These are phyloP conservation scores for Astragalus membranaceus DNA, from an alignment of 306 rosid species.

Conservation along the genomic window DNA sequence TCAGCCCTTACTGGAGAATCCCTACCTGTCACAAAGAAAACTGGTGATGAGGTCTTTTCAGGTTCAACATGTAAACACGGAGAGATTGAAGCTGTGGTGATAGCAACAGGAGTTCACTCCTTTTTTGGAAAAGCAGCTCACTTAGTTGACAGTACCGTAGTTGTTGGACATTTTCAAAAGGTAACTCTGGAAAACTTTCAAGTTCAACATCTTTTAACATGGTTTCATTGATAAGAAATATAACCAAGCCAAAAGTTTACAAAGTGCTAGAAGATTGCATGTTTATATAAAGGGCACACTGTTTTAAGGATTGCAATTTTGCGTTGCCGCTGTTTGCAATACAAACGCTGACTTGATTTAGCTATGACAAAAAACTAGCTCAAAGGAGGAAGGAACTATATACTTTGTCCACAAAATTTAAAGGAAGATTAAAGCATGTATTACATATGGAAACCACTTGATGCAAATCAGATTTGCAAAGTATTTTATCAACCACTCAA, in stretches of 20 bases:
- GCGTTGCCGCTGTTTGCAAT: background rate
- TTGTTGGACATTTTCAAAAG: constrained; percentile 79
- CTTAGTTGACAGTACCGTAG: constrained; percentile 67
- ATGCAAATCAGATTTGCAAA: background rate
- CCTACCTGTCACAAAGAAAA: constrained; percentile 67
- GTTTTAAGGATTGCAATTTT: background rate
- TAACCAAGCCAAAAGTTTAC: background rate
- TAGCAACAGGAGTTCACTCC: constrained; percentile 79
- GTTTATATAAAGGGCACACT: background rate
- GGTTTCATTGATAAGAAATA: background rate
- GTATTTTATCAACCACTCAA: background rate
- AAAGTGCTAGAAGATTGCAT: background rate
- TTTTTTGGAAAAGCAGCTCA: constrained; percentile 85
- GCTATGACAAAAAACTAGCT: background rate
- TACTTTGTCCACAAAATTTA: background rate
- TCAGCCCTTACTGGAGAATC: constrained; percentile 93
- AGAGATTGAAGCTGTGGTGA: constrained; percentile 84
- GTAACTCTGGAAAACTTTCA: constrained; percentile 22
- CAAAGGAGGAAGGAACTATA: constrained; percentile 6
- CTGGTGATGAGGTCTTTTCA: constrained; percentile 70
- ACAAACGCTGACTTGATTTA: background rate
- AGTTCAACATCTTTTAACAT: background rate
- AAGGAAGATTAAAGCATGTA: background rate
- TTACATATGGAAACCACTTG: background rate
- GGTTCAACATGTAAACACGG: constrained; percentile 90